Conservation (phyloP, 164 flowering plant species). For the Taxillus chinensis region DNA sequence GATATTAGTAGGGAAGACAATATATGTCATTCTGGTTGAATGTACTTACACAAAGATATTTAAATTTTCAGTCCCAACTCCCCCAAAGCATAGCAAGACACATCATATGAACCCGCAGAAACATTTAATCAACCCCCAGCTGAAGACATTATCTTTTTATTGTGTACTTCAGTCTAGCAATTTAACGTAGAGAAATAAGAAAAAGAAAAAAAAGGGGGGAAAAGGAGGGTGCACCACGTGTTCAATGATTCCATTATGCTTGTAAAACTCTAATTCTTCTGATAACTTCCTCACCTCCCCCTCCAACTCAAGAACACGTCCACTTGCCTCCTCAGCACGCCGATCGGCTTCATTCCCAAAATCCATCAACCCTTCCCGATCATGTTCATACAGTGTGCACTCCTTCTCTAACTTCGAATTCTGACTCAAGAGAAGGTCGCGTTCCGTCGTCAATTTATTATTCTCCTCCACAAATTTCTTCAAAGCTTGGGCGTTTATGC, state of each 20-base stretch:
- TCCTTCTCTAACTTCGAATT: slow-evolving; percentile 65
- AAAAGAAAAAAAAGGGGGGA: background rate
- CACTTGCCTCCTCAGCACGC: slow-evolving; percentile 71
- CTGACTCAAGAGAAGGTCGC: slow-evolving; percentile 36
- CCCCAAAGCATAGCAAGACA: too few species aligned
- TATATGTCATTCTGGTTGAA: too few species aligned
- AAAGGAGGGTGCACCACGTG: slow-evolving; percentile 19
- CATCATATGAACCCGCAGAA: too few species aligned
- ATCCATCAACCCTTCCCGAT: slow-evolving; percentile 87
- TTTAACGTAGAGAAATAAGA: too few species aligned
- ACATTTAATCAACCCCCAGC: too few species aligned
- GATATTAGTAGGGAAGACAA: too few species aligned
- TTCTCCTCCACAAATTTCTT: slow-evolving; percentile 88
- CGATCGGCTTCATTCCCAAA: slow-evolving; percentile 90
- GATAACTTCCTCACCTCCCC: slow-evolving; percentile 29
- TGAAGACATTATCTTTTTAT: too few species aligned
- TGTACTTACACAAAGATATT: too few species aligned
- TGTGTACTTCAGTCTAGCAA: too few species aligned
- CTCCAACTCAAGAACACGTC: slow-evolving; percentile 46
- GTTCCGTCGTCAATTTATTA: slow-evolving; percentile 59
- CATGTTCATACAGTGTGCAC: slow-evolving; percentile 67
- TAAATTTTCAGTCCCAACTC: too few species aligned
- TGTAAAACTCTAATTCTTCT: slow-evolving; percentile 42
- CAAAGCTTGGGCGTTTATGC: slow-evolving; percentile 73
- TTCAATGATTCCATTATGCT: slow-evolving; percentile 17